Base-by-base conservation (phyloP, 257 asterid species). In the Salvia miltiorrhiza region DNA sequence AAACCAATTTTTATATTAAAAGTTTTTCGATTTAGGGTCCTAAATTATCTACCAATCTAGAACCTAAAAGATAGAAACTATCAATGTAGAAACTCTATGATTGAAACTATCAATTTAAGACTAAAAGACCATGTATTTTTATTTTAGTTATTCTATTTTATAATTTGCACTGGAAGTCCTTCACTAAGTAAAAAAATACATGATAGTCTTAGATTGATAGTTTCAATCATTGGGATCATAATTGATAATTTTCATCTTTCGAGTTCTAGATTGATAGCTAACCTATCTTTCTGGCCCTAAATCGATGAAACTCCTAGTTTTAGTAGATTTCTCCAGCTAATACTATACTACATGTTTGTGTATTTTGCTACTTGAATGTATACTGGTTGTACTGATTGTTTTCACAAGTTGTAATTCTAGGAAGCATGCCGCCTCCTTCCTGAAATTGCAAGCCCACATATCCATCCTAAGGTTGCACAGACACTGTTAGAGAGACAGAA, bases 371-470 rank as follows among this genome's bases (percentile, higher is more conserved):
- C 71, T 58, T 57, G 40, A 37, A 55, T 48, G 62, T 73, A 65
- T 58, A 13, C 54, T 67, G 65, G 50, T n/a, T 63, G 21, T 55
- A 69, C 74, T 79, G 48, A 77, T 73, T 68, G 40, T 76, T 61
- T 71, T 81, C 71, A 45, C 61, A 40, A 56, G 3, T 41, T 74
- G 63, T 72, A 33, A 73, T 75, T 24, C 74, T 74, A 94, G 99
- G 97, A 89, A 83, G 97, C 95, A 32, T 72, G 82, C 61, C 84
- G 67, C 50, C 93, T 94, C 79, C 96, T 94, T 78, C 96, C 97
- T 48, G 99, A 94, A 76, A 86, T 94, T 8, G 88, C 99, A 12
- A 82, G 86, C 53, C 92, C 92, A 21, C 63, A 84, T 71, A 71
- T 79, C 56, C 99, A 94, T 80, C 97, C 99, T 17, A 94, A 91